phyloP scores from a whole-genome alignment of 2,329 filamentous ascomycete species.

The Hypoxylon sp. region DNA sequence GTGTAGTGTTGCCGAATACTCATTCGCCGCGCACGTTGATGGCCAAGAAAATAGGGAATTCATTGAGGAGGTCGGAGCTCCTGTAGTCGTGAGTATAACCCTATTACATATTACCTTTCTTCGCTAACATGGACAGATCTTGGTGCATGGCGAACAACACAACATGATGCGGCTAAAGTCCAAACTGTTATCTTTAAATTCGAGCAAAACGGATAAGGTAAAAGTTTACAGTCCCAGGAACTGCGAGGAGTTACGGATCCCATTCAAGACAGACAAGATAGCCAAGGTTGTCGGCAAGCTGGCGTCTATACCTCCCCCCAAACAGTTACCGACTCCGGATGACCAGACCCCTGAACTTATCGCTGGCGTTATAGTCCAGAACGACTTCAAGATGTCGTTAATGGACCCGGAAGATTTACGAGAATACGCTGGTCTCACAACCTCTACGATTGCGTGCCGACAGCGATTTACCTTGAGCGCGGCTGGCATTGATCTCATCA shows the following conservation, averaged over 20 bases:
- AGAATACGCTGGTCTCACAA: slow-evolving; percentile 97
- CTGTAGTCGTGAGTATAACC: slow-evolving; percentile 82
- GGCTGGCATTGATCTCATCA: slow-evolving; percentile 90
- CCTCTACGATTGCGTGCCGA: slow-evolving; percentile 92
- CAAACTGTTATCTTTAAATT: slow-evolving; percentile 92
- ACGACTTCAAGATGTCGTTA: slow-evolving; percentile 95
- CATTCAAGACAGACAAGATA: slow-evolving; percentile 94
- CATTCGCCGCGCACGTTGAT: slow-evolving; percentile 96
- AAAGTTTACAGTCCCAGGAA: slow-evolving; percentile 96
- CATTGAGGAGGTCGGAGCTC: slow-evolving; percentile 92
- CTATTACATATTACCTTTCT: neutral
- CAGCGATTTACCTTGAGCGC: slow-evolving; percentile 90
- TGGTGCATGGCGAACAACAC: slow-evolving; percentile 96
- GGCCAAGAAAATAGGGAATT: slow-evolving; percentile 97
- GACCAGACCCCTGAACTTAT: slow-evolving; percentile 70
- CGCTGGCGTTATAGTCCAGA: slow-evolving; percentile 93
- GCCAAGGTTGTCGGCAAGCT: slow-evolving; percentile 97
- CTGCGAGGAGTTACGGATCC: slow-evolving; percentile 93
- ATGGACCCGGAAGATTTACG: slow-evolving; percentile 97
- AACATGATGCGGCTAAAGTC: slow-evolving; percentile 99
- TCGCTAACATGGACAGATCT: slow-evolving; percentile 71
- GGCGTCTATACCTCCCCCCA: slow-evolving; percentile 82
- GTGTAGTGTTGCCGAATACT: slow-evolving; percentile 94
- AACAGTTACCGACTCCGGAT: slow-evolving; percentile 53
- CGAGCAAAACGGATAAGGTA: slow-evolving; percentile 82